Evolutionary conservation across 345 rosid species (phyloP), one percentile per base, ranked within the genome.

Genomic region (Rhodomyrtus tomentosa): DNA sequence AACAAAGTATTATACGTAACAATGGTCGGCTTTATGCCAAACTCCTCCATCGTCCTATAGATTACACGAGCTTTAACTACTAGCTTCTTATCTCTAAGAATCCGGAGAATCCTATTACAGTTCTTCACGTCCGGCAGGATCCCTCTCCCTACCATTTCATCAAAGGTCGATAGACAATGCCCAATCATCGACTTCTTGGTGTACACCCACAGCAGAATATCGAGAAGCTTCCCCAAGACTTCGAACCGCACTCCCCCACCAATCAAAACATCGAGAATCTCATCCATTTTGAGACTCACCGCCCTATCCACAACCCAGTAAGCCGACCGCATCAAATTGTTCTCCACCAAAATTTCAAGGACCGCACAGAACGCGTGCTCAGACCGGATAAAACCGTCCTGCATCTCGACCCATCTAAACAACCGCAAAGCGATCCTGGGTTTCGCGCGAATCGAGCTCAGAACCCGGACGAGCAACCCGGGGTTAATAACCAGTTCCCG

Each of bases 1-100:
- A 95, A 59, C 90, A 94, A 87, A 3, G 94, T 93, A 82, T 95
- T 95, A 84, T 89, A 95, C 0, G 94, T 93, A 80, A 92, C 73
- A 18, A 88, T 89, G 4, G 92, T 92, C 0, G 94, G 94, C 89
- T 82, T 87, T 80, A 93, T 89, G 24, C 95, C 95, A 32, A 84
- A 86, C 42, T 90, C 89, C 3, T 85, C 86, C 95, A 95, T 95
- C 87, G 55, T 90, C 85, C 83, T 81, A 49, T 89, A 91, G 36
- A 93, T 89, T 85, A 90, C 90, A n/a, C 15, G 82, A 53, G 89
- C 89, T 85, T 87, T 68, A 79, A 42, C 83, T 52, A 88, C 82
- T 59, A 86, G 90, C 85, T 80, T 82, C 3, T 83, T 85, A 84
- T 94, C 92, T 84, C 91, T 90, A 81, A 95, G 95, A 73, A 93